Evolutionary conservation across 345 rosid genomes (phyloP).

Genomic region (Jatropha curcas): DNA sequence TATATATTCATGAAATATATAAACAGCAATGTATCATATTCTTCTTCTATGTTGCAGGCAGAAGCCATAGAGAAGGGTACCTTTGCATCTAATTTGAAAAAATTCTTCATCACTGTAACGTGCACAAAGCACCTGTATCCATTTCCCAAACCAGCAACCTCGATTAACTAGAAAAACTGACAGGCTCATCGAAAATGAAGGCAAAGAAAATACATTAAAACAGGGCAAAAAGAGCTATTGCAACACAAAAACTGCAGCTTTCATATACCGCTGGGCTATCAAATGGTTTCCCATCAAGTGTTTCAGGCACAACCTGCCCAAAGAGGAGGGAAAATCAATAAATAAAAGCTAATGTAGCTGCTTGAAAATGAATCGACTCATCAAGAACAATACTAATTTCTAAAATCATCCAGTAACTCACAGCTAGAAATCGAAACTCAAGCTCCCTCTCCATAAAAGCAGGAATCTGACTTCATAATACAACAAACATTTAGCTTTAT

Average conservation of each 20-base stretch:
- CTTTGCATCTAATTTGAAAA: slow-evolving; percentile 72
- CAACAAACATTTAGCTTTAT: slow-evolving; percentile 4
- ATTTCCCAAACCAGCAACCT: slow-evolving; percentile 11
- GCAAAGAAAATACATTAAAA: neutral
- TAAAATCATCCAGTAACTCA: slow-evolving; percentile 43
- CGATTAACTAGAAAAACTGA: neutral
- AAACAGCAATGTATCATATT: neutral
- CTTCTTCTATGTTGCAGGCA: neutral
- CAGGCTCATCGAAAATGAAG: neutral
- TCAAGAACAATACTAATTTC: neutral
- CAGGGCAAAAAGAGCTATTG: neutral
- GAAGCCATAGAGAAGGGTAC: slow-evolving; percentile 25
- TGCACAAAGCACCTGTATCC: slow-evolving; percentile 75
- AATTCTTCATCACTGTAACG: slow-evolving; percentile 81
- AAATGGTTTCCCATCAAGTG: slow-evolving; percentile 67
- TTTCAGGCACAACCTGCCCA: slow-evolving; percentile 64
- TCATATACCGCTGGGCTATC: slow-evolving; percentile 58
- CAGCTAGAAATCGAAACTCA: slow-evolving; percentile 84
- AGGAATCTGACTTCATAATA: slow-evolving; percentile 55
- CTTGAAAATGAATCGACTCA: neutral
- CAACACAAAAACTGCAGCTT: neutral
- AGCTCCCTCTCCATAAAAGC: slow-evolving; percentile 82
- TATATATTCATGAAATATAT: neutral
- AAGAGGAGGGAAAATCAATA: slow-evolving; percentile 2
- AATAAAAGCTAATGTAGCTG: neutral